Conservation (phyloP, 129 eudicot genomes). For the Apium graveolens region DNA sequence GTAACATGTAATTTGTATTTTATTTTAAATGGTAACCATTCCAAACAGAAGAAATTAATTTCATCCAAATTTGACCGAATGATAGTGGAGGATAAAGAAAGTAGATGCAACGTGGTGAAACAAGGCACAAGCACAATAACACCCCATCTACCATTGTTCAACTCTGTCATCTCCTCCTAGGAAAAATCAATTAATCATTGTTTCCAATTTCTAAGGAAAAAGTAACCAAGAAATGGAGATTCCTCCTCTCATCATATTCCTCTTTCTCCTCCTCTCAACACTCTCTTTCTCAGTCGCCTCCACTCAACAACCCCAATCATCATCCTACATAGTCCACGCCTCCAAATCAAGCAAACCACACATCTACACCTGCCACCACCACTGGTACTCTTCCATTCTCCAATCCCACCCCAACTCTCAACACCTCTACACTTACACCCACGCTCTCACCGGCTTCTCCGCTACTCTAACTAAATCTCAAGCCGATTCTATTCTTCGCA, state of each 20-base stretch:
- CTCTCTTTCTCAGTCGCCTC: conserved; percentile 7
- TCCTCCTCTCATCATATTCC: conserved; percentile 6
- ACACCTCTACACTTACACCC: conserved; percentile 64
- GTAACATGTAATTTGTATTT: too few species aligned
- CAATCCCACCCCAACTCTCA: conserved; percentile 37
- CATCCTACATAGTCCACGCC: conserved; percentile 69
- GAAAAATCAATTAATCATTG: neutral
- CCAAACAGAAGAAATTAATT: too few species aligned
- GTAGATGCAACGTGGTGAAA: conserved; percentile 24
- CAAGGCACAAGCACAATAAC: neutral
- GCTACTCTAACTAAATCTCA: conserved; percentile 55
- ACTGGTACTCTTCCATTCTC: conserved; percentile 67
- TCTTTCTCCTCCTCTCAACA: conserved; percentile 9
- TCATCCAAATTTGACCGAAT: too few species aligned
- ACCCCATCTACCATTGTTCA: neutral
- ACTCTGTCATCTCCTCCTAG: neutral
- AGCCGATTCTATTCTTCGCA: conserved; percentile 43
- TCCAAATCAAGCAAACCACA: conserved; percentile 50
- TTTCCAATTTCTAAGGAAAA: conserved; percentile 9
- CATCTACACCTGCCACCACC: conserved; percentile 43
- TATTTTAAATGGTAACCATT: too few species aligned
- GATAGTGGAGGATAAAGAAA: too few species aligned
- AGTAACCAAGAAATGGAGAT: neutral
- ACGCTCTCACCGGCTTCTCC: conserved; percentile 69
- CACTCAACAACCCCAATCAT: conserved; percentile 15